Evolutionary conservation across 495 filamentous ascomycete species (phyloP).

Genomic region (Usnea hakonensis): DNA sequence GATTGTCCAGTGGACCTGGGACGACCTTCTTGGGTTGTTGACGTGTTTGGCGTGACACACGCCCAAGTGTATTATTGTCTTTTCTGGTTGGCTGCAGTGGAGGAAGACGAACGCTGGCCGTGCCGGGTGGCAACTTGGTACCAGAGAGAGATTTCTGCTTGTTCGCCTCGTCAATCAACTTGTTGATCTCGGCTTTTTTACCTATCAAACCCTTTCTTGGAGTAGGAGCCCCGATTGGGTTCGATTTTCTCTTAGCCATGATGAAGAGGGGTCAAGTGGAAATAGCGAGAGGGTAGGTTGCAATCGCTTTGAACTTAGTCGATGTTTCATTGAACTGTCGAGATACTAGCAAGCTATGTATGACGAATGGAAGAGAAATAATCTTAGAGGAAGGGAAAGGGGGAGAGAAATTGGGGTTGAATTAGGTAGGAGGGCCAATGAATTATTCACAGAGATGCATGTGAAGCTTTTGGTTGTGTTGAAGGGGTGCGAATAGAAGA

Average conservation of each 20-base stretch:
- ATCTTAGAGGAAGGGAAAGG: too few species aligned
- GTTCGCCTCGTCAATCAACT: constrained; percentile 5
- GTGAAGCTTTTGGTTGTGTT: too few species aligned
- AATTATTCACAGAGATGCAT: too few species aligned
- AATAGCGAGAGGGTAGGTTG: background rate
- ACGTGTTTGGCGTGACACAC: background rate
- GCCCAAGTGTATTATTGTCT: background rate
- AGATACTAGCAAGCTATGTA: too few species aligned
- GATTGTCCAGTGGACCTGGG: background rate
- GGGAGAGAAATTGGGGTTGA: too few species aligned
- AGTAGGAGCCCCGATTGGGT: background rate
- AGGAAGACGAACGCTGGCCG: background rate
- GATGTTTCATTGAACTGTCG: background rate
- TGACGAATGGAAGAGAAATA: too few species aligned
- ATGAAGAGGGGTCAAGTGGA: background rate
- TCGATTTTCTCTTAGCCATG: constrained; percentile 6
- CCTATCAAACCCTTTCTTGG: background rate
- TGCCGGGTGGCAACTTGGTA: background rate
- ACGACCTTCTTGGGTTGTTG: background rate
- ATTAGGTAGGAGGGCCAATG: too few species aligned
- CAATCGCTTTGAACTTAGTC: background rate
- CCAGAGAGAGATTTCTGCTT: background rate
- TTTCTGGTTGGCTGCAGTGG: background rate
- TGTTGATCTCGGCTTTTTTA: constrained; percentile 12
- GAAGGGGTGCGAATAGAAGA: too few species aligned